Conservation (phyloP, 305 asterid genomes). For the Vinca major region DNA sequence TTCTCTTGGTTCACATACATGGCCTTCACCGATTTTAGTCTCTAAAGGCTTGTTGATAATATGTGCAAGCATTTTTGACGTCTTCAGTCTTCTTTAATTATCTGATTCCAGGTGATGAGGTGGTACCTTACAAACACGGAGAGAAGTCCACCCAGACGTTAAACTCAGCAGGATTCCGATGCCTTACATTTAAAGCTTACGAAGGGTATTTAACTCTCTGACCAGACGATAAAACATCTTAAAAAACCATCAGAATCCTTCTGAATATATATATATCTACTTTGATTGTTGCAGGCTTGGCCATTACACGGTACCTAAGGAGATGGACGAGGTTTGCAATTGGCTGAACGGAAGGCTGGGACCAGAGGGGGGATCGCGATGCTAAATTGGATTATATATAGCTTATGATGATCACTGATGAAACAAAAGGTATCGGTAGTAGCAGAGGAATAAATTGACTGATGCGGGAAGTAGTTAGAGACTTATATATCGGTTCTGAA, state of each 20-base stretch:
- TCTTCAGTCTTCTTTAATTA: background rate
- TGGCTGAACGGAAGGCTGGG: slow-evolving; percentile 53
- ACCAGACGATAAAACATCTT: background rate
- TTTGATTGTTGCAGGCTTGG: slow-evolving; percentile 56
- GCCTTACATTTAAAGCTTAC: slow-evolving; percentile 57
- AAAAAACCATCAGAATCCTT: background rate
- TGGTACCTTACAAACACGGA: slow-evolving; percentile 70
- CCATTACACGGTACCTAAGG: slow-evolving; percentile 95
- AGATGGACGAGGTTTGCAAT: slow-evolving; percentile 82
- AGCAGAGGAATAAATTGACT: slow-evolving; percentile 9
- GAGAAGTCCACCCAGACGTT: slow-evolving; percentile 66
- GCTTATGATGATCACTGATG: slow-evolving; percentile 3
- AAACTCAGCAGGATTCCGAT: slow-evolving; percentile 77
- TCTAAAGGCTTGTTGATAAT: background rate
- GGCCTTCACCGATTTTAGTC: background rate
- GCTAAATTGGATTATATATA: background rate
- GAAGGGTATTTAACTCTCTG: slow-evolving; percentile 49
- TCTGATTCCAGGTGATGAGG: slow-evolving; percentile 71
- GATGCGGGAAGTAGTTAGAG: background rate
- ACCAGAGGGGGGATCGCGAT: slow-evolving; percentile 28
- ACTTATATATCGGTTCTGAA: too few species aligned
- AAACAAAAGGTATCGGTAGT: slow-evolving; percentile 2
- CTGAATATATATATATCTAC: slow-evolving; percentile 5
- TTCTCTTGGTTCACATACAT: background rate
- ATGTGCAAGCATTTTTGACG: background rate